Evolutionary conservation across 2,329 filamentous ascomycete species (phyloP).

Genomic region (Gremmenia infestans): DNA sequence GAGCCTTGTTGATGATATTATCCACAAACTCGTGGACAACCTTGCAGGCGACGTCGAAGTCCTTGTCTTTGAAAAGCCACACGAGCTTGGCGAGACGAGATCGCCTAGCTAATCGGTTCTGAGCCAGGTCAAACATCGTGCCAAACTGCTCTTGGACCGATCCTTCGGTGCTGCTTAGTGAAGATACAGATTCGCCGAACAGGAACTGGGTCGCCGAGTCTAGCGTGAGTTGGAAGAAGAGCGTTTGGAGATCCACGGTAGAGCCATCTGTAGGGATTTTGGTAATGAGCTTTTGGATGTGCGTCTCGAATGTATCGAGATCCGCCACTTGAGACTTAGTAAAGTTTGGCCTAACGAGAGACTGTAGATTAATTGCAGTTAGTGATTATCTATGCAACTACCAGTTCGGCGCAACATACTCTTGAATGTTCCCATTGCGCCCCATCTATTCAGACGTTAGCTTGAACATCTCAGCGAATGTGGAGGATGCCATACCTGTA

Average conservation of each 20-base stretch:
- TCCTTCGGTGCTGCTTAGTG: conserved; percentile 17
- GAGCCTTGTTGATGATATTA: conserved; percentile 40
- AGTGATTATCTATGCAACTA: not conserved
- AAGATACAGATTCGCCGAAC: conserved; percentile 51
- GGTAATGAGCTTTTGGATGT: conserved; percentile 56
- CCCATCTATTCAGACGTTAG: conserved; percentile 36
- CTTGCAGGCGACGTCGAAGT: conserved; percentile 28
- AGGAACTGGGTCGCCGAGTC: conserved; percentile 43
- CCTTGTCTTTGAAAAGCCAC: conserved; percentile 22
- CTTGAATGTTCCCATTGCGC: conserved; percentile 41
- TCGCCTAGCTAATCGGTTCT: conserved; percentile 36
- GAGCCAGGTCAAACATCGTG: conserved; percentile 43
- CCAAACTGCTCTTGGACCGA: conserved; percentile 38
- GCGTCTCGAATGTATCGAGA: conserved; percentile 64
- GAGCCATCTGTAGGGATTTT: conserved; percentile 51
- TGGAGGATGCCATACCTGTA: conserved; percentile 37
- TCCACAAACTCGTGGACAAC: conserved; percentile 45
- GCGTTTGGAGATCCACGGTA: conserved; percentile 55
- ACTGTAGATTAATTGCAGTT: conserved; percentile 6
- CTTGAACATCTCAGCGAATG: not conserved
- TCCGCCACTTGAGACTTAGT: conserved; percentile 56
- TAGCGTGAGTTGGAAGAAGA: conserved; percentile 56
- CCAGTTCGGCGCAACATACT: conserved; percentile 12
- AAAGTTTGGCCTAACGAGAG: conserved; percentile 50
- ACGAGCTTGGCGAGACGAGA: conserved; percentile 37